Evolutionary conservation across 2,329 filamentous ascomycete genomes (phyloP), one percentile per base, ranked within the genome.

Genomic region (Clonostachys chloroleuca): DNA sequence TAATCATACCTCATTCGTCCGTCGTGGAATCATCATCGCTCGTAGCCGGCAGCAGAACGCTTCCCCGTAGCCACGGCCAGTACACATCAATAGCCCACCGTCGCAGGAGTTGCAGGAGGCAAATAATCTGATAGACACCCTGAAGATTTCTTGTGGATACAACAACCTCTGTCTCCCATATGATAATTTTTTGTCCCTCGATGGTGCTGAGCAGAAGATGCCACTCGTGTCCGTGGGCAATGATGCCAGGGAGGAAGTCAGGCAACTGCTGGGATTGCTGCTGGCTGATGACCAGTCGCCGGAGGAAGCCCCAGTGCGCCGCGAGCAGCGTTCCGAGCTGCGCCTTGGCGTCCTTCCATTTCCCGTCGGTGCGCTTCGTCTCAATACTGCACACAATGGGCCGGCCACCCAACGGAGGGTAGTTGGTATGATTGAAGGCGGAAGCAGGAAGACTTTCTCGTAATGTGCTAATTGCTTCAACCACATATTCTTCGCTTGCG

Each of bases 101-200:
- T n/a, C 42, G 42, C 10, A 54, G 30, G 18, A 49, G 34, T 16
- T 53, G 52, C 16, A 54, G 30, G 20, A 41, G 47, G 12, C 34
- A 47, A 3, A 53, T 44, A 12, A 54, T 53, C 40, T 53, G 46
- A 24, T 54, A 54, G 17, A 54, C 49, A 2, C 52, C 51, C 40
- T 35, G 48, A 42, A 48, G 41, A 39, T 47, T 51, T 6, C 46
- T 45, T 4, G 52, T 54, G 13, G 33, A 44, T 16, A 45, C 50
- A 34, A 52, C 35, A 1, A 20, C 41, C 16, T 43, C 20, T 34
- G 48, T 52, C 24, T 50, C 48, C 50, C 50, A 52, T 20, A 52
- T 37, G 7, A 45, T 16, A 2, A 47, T 50, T 39, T 47, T 40
- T 9, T 50, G 12, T 17, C 45, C 48, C 24, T 52, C 45, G 2